Percentiles rank a stretch among this genome's conserved stretches.
Conservation (phyloP, 768 basidiomycete genomes). For the Tubosaeta brunneosetosa region DNA sequence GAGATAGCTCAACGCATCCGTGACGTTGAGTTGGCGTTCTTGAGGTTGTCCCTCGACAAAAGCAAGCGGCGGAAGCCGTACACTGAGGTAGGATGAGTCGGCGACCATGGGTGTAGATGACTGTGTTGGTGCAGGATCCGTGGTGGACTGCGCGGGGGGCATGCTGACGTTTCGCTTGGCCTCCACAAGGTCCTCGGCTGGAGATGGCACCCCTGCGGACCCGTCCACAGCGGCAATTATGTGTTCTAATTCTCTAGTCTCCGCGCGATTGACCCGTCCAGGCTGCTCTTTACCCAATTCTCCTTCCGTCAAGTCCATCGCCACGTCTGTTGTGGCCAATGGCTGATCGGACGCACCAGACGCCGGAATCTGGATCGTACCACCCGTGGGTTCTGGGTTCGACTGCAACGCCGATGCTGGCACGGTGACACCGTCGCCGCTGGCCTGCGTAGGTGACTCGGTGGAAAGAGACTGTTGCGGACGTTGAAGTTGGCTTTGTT, state of each 20-base stretch:
- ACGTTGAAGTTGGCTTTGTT: constrained; percentile 11
- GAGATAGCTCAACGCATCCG: constrained; percentile 58
- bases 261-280: constrained; percentile 7
- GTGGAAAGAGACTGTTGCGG: neutral
- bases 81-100: constrained; percentile 7
- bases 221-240: constrained; percentile 2
- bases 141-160: constrained; percentile 11
- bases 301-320: constrained; percentile 21
- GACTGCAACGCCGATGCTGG: neutral
- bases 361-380: neutral
- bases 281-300: constrained; percentile 13
- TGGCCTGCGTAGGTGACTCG: neutral
- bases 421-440: neutral
- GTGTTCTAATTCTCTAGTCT: constrained; percentile 1
- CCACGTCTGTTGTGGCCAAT: constrained; percentile 20
- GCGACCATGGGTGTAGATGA: constrained; percentile 11
- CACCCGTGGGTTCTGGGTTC: constrained; percentile 10
- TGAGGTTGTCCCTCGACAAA: constrained; percentile 23
- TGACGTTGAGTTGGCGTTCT: constrained; percentile 53
- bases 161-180: constrained; percentile 25
- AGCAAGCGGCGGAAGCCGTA: constrained; percentile 20
- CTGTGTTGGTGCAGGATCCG: constrained; percentile 6
- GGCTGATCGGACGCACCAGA: constrained; percentile 20
- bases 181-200: constrained; percentile 12
- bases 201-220: constrained; percentile 2